phyloP scores from a whole-genome alignment of 2,329 filamentous ascomycete species.

The Beauveria bassiana region DNA sequence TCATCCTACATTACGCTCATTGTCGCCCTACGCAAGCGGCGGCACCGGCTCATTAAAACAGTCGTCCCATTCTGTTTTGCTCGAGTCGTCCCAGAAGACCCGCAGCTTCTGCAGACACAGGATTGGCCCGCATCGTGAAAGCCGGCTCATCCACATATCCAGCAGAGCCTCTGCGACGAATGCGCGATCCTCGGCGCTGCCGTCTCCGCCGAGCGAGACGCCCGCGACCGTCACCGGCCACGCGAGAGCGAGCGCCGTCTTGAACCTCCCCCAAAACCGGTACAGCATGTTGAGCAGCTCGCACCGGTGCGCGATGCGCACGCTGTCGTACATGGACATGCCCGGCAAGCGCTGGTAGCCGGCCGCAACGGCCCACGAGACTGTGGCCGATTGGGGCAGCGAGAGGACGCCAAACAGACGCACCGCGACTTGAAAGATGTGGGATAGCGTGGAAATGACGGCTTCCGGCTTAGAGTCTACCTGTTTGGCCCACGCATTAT shows the following conservation, averaged over 20 bases:
- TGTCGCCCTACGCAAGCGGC: not conserved
- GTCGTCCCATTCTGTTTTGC: not conserved
- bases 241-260: not conserved
- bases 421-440: not conserved
- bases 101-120: not conserved
- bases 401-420: not conserved
- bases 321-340: not conserved
- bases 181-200: not conserved
- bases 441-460: not conserved
- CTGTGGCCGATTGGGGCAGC: not conserved
- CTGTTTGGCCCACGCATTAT: not conserved
- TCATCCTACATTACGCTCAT: not conserved
- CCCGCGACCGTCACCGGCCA: not conserved
- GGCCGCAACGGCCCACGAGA: not conserved
- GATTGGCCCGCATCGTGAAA: not conserved
- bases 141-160: not conserved
- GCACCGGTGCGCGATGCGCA: not conserved
- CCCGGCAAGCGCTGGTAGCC: not conserved
- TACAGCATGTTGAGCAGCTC: not conserved
- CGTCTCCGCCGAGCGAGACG: not conserved
- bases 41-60: not conserved
- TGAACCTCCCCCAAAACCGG: not conserved
- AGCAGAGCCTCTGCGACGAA: not conserved
- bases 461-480: not conserved
- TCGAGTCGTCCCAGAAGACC: not conserved